Conservation (phyloP, 164 flowering plant species). For the Paratinospora sagittata region DNA sequence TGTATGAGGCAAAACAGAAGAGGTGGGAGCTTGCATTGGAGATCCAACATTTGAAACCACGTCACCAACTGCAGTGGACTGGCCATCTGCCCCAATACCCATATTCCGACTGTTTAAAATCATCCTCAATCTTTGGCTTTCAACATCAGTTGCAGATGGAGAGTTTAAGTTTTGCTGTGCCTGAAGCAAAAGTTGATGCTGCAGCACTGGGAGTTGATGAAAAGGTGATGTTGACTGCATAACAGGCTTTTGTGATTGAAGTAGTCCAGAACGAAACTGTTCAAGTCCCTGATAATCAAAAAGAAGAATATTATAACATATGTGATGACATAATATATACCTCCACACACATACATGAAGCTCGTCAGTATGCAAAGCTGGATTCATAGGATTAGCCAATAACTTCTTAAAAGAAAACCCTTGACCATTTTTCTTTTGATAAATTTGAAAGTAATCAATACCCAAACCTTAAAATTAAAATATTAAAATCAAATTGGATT, state of each 20-base stretch:
- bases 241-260: conserved; percentile 81
- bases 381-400: no score
- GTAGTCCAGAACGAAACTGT: conserved; percentile 71
- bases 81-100: conserved; percentile 68
- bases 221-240: conserved; percentile 83
- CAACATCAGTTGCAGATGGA: conserved; percentile 65
- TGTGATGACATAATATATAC: neutral
- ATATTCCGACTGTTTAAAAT: conserved; percentile 56
- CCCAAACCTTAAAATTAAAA: neutral
- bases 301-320: neutral
- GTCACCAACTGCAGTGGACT: conserved; percentile 70
- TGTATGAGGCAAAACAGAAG: conserved; percentile 51
- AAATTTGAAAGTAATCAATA: neutral
- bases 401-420: neutral
- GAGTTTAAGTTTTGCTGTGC: conserved; percentile 81
- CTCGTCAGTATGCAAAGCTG: neutral
- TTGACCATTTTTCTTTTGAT: neutral
- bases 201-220: conserved; percentile 87
- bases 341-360: neutral
- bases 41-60: conserved; percentile 69
- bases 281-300: conserved; percentile 51
- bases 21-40: conserved; percentile 50
- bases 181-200: conserved; percentile 73
- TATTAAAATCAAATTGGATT: no score
- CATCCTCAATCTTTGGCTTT: conserved; percentile 77